Percentiles rank a stretch among this genome's conserved stretches.
These are phyloP conservation scores for Sonneratia alba DNA, from an alignment of 345 rosid species.

Conservation along the genomic window DNA sequence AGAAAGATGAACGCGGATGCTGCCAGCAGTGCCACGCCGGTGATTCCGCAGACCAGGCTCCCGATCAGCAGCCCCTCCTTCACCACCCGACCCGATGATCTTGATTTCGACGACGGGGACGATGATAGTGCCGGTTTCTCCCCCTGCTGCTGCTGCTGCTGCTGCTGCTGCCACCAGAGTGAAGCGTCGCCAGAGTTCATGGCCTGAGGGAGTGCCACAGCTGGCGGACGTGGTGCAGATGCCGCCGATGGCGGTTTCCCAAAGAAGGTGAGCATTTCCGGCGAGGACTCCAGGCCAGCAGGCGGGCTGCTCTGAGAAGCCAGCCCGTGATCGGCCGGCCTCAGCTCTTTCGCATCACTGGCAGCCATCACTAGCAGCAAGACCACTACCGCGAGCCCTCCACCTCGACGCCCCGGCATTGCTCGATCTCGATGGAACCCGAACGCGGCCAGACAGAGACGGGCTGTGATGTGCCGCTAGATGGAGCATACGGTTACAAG, in stretches of 20 bases:
- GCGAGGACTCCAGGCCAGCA: no score
- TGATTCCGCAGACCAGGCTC: slow-evolving; percentile 51
- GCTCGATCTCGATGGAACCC: no score
- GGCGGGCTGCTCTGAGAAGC: no score
- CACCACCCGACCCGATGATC: slow-evolving; percentile 7
- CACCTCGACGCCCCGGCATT: no score
- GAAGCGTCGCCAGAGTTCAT: slow-evolving; percentile 28
- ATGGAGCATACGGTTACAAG: no score
- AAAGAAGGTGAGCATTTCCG: slow-evolving; percentile 22
- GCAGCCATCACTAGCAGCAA: no score
- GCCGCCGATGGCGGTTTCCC: slow-evolving; percentile 15
- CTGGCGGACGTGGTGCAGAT: slow-evolving; percentile 8
- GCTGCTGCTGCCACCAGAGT: slow-evolving; percentile 23
- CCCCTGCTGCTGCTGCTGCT: neutral
- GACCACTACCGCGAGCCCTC: no score
- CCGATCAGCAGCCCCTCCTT: slow-evolving; percentile 57
- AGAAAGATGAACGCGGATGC: slow-evolving; percentile 37
- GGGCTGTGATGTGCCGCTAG: no score
- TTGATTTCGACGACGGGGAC: neutral
- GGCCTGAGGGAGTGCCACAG: slow-evolving; percentile 37
- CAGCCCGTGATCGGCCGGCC: no score
- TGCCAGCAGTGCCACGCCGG: slow-evolving; percentile 42
- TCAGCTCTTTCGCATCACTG: no score
- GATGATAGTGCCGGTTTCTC: slow-evolving; percentile 20
- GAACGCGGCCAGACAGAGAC: no score